Conservation (phyloP, 1,139 yeast genomes). For the Pneumocystis carinii region DNA sequence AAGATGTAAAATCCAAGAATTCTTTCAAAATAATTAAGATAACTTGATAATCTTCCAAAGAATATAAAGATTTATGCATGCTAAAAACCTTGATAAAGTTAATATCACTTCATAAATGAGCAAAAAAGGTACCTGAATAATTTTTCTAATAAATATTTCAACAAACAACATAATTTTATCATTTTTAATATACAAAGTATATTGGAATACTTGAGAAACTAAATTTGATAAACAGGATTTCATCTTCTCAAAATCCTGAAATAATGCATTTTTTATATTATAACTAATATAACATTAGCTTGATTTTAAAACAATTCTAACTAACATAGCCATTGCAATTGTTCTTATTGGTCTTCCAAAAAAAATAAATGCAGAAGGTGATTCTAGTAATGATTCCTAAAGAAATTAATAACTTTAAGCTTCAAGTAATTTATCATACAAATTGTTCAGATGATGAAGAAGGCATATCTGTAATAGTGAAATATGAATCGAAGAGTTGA, state of each 20-base stretch:
- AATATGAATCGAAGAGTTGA: neutral
- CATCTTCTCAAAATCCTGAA: neutral
- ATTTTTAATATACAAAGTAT: neutral
- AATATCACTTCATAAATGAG: neutral
- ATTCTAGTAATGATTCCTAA: neutral
- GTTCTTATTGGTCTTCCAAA: neutral
- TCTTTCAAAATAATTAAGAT: neutral
- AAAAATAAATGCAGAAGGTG: neutral
- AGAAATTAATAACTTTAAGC: neutral
- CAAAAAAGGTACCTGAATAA: neutral
- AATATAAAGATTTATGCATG: neutral
- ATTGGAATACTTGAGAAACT: neutral
- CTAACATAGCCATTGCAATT: neutral
- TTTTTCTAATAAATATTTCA: neutral
- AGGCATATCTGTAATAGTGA: neutral
- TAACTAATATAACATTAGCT: neutral
- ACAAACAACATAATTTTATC: neutral
- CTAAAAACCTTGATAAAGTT: neutral
- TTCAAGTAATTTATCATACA: neutral
- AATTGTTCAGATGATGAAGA: neutral
- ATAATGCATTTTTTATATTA: neutral
- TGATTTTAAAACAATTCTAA: neutral
- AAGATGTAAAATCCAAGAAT: neutral
- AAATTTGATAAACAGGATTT: neutral
- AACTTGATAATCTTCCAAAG: neutral